These are phyloP conservation scores for Niveomyces coronatus DNA, from an alignment of 2,329 filamentous ascomycete species.

Conservation along the genomic window DNA sequence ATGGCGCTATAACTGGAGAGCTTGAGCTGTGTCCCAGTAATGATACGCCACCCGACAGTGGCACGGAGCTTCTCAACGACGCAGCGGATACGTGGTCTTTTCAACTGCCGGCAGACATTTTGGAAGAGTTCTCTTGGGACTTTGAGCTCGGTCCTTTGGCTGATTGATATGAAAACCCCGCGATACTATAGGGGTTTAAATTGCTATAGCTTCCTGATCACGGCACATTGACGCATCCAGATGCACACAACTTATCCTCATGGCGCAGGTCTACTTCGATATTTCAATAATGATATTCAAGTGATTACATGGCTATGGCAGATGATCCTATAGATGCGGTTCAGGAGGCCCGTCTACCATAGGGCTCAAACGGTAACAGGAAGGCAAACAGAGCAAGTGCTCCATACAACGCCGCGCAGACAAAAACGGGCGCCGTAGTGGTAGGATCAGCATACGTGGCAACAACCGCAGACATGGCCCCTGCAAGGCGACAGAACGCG, in stretches of 20 bases:
- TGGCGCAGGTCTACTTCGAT: too few relatives aligned
- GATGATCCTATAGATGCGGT: neutral
- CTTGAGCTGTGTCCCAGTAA: too few relatives aligned
- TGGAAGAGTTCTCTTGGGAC: neutral
- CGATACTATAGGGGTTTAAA: neutral
- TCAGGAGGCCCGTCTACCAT: conserved; percentile 40
- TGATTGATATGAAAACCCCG: neutral
- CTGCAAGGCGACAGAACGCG: conserved; percentile 56
- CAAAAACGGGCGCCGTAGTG: conserved; percentile 51
- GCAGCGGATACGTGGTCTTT: neutral
- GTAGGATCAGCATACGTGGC: conserved; percentile 45
- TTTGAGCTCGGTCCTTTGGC: conserved; percentile 1
- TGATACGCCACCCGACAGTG: too few relatives aligned
- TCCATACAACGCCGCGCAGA: conserved; percentile 51
- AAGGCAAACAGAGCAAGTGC: conserved; percentile 45
- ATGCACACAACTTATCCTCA: too few relatives aligned
- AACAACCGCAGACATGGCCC: conserved; percentile 54
- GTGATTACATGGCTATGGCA: neutral
- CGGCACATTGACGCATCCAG: too few relatives aligned
- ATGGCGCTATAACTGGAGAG: neutral
- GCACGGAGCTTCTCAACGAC: too few relatives aligned
- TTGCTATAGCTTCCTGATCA: too few relatives aligned
- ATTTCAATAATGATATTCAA: too few relatives aligned
- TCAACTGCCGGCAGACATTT: conserved; percentile 1
- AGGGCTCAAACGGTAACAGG: conserved; percentile 52